A percentile compares a stretch with the other conserved stretches of the same genome.
phyloP scores from a whole-genome alignment of 2,329 filamentous ascomycete genomes.

The Escovopsis weberi region DNA sequence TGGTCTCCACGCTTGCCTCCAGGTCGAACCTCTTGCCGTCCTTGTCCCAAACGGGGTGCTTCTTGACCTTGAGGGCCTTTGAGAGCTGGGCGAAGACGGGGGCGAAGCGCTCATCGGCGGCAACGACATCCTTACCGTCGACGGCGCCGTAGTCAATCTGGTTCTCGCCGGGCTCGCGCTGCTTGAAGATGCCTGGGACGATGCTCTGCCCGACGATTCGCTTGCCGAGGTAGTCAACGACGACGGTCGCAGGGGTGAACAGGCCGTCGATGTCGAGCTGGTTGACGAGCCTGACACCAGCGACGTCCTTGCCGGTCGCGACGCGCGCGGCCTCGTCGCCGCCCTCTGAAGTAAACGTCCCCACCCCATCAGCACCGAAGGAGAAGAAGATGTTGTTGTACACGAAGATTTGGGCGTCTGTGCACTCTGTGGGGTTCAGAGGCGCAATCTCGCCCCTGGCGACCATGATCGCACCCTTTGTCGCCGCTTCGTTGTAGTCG shows the following conservation, averaged over 20 bases:
- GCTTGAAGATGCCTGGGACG: slow-evolving; percentile 97
- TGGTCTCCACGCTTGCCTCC: slow-evolving; percentile 93
- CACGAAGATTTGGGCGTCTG: slow-evolving; percentile 94
- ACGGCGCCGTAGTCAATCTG: slow-evolving; percentile 98
- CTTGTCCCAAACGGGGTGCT: slow-evolving; percentile 96
- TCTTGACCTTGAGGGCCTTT: slow-evolving; percentile 80
- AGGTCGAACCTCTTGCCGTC: slow-evolving; percentile 79
- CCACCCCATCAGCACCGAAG: slow-evolving; percentile 91
- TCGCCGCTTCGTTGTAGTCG: slow-evolving; percentile 92
- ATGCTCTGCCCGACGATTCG: slow-evolving; percentile 96
- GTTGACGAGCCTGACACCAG: slow-evolving; percentile 88
- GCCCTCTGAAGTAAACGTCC: slow-evolving; percentile 91
- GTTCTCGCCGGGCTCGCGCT: slow-evolving; percentile 91
- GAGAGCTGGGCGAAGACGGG: slow-evolving; percentile 81
- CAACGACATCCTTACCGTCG: slow-evolving; percentile 90
- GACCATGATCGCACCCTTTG: slow-evolving; percentile 80
- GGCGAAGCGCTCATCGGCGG: slow-evolving; percentile 75
- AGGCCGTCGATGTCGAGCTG: slow-evolving; percentile 90
- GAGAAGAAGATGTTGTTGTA: slow-evolving; percentile 99
- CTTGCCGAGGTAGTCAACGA: slow-evolving; percentile 94
- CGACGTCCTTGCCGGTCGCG: slow-evolving; percentile 91
- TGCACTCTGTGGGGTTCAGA: slow-evolving; percentile 83
- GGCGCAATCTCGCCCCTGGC: slow-evolving; percentile 85
- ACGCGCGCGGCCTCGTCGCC: slow-evolving; percentile 93
- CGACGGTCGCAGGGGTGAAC: slow-evolving; percentile 89